These are phyloP conservation scores for Leptosphaerulina australis DNA, from an alignment of 2,329 filamentous ascomycete genomes.

Conservation along the genomic window DNA sequence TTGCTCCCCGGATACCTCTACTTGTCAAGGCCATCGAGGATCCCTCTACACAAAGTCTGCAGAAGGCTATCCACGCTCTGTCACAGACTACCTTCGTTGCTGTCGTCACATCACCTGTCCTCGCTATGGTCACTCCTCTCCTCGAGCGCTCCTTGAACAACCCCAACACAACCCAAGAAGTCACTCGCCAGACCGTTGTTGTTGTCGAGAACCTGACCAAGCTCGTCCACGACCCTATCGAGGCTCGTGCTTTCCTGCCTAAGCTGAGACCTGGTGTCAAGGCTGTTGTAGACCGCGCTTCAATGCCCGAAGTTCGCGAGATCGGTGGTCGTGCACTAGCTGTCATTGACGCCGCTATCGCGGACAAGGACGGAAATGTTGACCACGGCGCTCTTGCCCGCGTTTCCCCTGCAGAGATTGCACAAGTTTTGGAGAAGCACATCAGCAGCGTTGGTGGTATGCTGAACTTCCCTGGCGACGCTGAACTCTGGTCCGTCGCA, in stretches of 20 bases:
- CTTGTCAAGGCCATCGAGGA: slow-evolving; percentile 95
- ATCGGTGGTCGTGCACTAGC: slow-evolving; percentile 80
- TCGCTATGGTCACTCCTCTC: slow-evolving; percentile 91
- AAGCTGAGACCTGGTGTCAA: slow-evolving; percentile 95
- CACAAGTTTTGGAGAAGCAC: slow-evolving; percentile 74
- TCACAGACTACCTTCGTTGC: slow-evolving; percentile 99
- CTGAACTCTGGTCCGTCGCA: slow-evolving; percentile 66
- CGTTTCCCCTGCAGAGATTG: slow-evolving; percentile 73
- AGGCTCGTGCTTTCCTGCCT: slow-evolving; percentile 92
- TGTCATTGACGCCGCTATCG: slow-evolving; percentile 95
- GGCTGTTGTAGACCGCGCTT: slow-evolving; percentile 82
- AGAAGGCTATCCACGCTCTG: slow-evolving; percentile 95
- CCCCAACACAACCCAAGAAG: slow-evolving; percentile 88
- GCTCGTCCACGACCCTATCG: slow-evolving; percentile 92
- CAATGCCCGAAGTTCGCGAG: slow-evolving; percentile 91
- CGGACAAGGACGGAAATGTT: slow-evolving; percentile 60
- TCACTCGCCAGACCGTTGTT: slow-evolving; percentile 91
- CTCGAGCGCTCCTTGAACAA: slow-evolving; percentile 93
- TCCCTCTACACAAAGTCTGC: slow-evolving; percentile 82
- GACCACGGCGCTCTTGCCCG: slow-evolving; percentile 65
- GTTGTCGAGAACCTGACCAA: slow-evolving; percentile 98
- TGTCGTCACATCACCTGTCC: slow-evolving; percentile 90
- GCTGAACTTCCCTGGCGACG: slow-evolving; percentile 65
- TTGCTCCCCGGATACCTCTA: slow-evolving; percentile 87
- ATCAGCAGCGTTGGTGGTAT: slow-evolving; percentile 73